A percentile compares a stretch with the other conserved stretches of the same genome.
Conservation (phyloP, 495 filamentous ascomycete species). For the Xylaria curta region DNA sequence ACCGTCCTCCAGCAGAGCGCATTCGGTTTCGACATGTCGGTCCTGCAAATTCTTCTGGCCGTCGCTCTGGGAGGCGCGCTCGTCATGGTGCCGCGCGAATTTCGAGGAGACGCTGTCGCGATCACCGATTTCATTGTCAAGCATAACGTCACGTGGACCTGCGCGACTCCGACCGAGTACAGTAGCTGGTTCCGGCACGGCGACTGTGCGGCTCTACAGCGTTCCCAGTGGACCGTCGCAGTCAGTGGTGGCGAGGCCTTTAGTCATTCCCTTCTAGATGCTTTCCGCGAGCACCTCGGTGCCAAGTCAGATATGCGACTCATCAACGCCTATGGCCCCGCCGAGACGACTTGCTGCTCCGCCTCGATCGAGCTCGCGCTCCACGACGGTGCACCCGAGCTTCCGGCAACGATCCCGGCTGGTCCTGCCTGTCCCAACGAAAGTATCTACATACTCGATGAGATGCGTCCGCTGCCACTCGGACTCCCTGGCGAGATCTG, state of each 20-base stretch:
- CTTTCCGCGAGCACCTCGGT: no score
- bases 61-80: slow-evolving; percentile 18
- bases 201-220: neutral
- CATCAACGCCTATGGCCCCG: no score
- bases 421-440: slow-evolving; percentile 32
- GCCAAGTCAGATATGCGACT: no score
- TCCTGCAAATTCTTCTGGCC: slow-evolving; percentile 29
- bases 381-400: no score
- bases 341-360: no score
- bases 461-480: slow-evolving; percentile 33
- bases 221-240: neutral
- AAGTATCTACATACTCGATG: slow-evolving; percentile 47
- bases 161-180: slow-evolving; percentile 31
- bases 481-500: slow-evolving; percentile 30
- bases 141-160: slow-evolving; percentile 27
- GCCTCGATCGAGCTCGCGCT: no score
- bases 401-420: neutral
- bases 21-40: slow-evolving; percentile 30
- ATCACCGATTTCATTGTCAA: slow-evolving; percentile 21
- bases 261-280: neutral
- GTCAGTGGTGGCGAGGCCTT: neutral
- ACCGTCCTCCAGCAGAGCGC: slow-evolving; percentile 33
- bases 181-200: neutral
- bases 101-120: slow-evolving; percentile 23
- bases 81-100: slow-evolving; percentile 18